Conservation (phyloP, 2,329 filamentous ascomycete genomes). For the Clonostachys rosea region DNA sequence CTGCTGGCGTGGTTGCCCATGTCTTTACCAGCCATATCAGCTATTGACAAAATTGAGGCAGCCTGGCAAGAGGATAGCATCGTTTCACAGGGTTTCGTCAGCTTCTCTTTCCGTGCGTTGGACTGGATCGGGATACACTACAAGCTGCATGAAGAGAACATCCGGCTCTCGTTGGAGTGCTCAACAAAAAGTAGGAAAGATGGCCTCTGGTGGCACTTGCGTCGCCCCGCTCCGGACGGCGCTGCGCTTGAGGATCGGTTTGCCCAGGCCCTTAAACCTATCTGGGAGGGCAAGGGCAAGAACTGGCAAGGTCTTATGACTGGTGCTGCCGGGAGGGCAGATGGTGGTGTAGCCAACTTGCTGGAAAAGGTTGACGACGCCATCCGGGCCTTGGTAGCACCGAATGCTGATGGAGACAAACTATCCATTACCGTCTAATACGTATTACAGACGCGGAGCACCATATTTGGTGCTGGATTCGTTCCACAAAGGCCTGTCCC, state of each 20-base stretch:
- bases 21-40: slow-evolving; percentile 61
- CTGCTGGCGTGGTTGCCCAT: slow-evolving; percentile 50
- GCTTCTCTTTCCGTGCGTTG: slow-evolving; percentile 46
- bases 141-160: slow-evolving; percentile 21
- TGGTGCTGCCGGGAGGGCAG: slow-evolving; percentile 37
- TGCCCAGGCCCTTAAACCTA: slow-evolving; percentile 2
- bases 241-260: slow-evolving; percentile 1
- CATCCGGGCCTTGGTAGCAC: slow-evolving; percentile 23
- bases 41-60: slow-evolving; percentile 55
- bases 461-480: too few species aligned
- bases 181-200: slow-evolving; percentile 41
- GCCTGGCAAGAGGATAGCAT: slow-evolving; percentile 38
- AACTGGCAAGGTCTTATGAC: slow-evolving; percentile 42
- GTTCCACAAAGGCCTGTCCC: too few species aligned
- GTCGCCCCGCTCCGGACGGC: slow-evolving; percentile 15
- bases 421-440: too few species aligned
- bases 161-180: slow-evolving; percentile 45
- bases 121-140: slow-evolving; percentile 57
- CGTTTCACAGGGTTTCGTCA: slow-evolving; percentile 39
- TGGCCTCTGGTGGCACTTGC: slow-evolving; percentile 46
- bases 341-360: slow-evolving; percentile 36
- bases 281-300: slow-evolving; percentile 23
- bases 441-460: too few species aligned
- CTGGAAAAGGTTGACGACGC: slow-evolving; percentile 42
- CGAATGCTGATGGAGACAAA: too few species aligned